Evolutionary conservation across 805 yeast genomes (phyloP).

Genomic region (Pichia paraexigua): DNA sequence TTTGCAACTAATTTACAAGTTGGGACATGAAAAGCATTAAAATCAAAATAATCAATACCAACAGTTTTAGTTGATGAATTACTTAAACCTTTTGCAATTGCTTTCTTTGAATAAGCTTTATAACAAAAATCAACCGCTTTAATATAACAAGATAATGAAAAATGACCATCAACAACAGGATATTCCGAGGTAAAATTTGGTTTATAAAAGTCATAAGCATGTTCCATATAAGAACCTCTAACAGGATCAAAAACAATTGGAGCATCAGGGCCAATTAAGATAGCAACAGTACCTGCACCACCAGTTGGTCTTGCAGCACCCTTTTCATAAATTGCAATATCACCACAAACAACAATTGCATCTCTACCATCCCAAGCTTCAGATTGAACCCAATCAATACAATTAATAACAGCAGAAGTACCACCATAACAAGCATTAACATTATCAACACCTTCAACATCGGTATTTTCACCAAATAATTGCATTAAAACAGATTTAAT

Average conservation of each 20-base stretch:
- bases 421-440: conserved; percentile 98
- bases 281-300: conserved; percentile 96
- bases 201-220: conserved; percentile 96
- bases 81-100: conserved; percentile 42
- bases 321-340: conserved; percentile 92
- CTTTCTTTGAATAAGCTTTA: conserved; percentile 71
- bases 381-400: conserved; percentile 94
- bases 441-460: conserved; percentile 93
- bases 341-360: conserved; percentile 95
- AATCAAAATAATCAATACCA: conserved; percentile 75
- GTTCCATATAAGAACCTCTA: conserved; percentile 92
- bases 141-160: conserved; percentile 87
- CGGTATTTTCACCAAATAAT: conserved; percentile 79
- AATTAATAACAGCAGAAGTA: conserved; percentile 87
- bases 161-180: conserved; percentile 97
- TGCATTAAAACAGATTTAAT: conserved; percentile 95
- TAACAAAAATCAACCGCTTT: conserved; percentile 88
- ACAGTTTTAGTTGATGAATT: conserved; percentile 42
- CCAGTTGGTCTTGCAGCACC: conserved; percentile 99
- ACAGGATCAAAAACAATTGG: conserved; percentile 86
- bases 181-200: conserved; percentile 95
- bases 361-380: conserved; percentile 97
- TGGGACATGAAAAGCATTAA: conserved; percentile 96
- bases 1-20: conserved; percentile 92
- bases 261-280: conserved; percentile 95